Base-by-base conservation (phyloP, 176 grass and related monocot genomes). In the Juncus effusus region DNA sequence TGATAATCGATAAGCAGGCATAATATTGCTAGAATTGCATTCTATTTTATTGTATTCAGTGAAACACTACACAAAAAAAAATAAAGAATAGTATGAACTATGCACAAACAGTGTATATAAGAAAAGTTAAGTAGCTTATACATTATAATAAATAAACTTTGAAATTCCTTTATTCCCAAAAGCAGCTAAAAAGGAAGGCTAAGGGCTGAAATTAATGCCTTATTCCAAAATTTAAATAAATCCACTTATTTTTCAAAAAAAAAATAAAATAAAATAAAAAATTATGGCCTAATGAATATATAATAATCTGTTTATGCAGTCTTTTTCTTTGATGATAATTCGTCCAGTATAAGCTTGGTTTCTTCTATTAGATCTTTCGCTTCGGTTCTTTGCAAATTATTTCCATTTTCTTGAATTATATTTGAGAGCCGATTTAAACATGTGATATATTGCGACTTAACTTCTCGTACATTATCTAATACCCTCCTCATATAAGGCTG, bases 401-500 rank as follows among this genome's bases (percentile, higher is more conserved):
- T 65, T 10, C 7, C 42, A 60, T 44, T 3, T 12, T 36, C 19
- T 68, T 59, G 11, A 52, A 65, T 56, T 14, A 63, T 60, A 44
- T 10, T 14, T 2, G 3, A 40, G 38, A 91, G 84, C 4, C 28
- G 52, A 16, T 63, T 79, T 61, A 91, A 69, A 71, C 78, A 82
- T 12, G 52, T 68, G n/a, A 82, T 0, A 36, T 84, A 91, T 5
- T 87, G 62, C 40, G 8, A 36, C 76, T 74, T 84, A 38, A 62
- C 54, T 61, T 77, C 52, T 8, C 60, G 39, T 16, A 2, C 62
- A 40, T 61, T 74, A 59, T 63, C 56, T 15, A 87, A 52, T 59
- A 91, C 51, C 11, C 58, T 84, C 42, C 74, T 72, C 37, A 64
- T 76, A 57, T 63, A 13, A 79, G 83, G 60, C 88, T 91, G 61